Base-by-base conservation (phyloP, 345 rosid species). In the Eucalyptus erythrocorys region DNA sequence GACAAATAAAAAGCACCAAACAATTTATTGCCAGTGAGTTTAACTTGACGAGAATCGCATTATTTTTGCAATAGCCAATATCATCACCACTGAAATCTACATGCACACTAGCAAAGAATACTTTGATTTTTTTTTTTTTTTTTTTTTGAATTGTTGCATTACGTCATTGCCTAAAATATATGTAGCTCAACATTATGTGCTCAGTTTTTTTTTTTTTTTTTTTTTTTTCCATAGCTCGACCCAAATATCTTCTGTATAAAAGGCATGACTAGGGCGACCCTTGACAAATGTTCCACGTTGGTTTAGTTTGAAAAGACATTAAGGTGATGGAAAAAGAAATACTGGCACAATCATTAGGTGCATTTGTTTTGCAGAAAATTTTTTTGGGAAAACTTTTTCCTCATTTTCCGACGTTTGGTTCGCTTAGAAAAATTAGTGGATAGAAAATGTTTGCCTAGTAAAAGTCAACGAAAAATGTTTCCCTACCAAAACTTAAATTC, bases 291-390 rank as follows among this genome's bases (percentile, higher is more conserved):
- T 61, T 61, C 15, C 13, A 61, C 13, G 16, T 61, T 61, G 21
- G 76, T 66, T 66, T n/a, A n/a, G 40, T n/a, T 14, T n/a, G 76
- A 64, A 64, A 64, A 1, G 76, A n/a, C 40, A n/a, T 14, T 64
- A 64, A n/a, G 40, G 34, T 61, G 68, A 61, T 61, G 68, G 40
- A 10, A 66, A 34, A 34, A 34, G 4, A 71, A 71, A 71, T 0
- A 13, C 4, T 9, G 13, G 4, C 81, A 10, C 81, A 71, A 34
- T 37, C 13, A 34, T 71, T 71, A 40, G 40, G 40, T 13, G 21
- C 0, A 0, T 50, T 50, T 16, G 53, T 50, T 50, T 50, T 0
- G 0, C 0, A 4, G 21, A 50, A 50, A 50, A 50, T 3, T 6
- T 49, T 49, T 16, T 0, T 0, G 0, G 0, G 51, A 49, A 49